Evolutionary conservation across 768 basidiomycete species (phyloP), one percentile per base, ranked within the genome.

Genomic region (Pisolithus albus): DNA sequence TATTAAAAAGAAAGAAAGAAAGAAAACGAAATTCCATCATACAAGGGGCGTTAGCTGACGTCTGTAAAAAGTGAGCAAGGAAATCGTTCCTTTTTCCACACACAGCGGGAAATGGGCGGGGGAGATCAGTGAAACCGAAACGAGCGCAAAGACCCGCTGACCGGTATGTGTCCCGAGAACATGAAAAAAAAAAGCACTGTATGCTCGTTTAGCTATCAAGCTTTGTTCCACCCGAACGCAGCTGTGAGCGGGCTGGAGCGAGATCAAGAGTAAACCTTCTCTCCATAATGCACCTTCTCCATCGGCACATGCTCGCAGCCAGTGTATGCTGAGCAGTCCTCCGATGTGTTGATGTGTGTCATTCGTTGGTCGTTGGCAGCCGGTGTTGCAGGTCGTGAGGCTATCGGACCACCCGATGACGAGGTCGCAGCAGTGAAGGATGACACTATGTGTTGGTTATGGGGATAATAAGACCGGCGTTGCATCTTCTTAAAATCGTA

Each of bases 401-500:
- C 78, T 13, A 77, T 78, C 34, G 83, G 65, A 3, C 84, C 86
- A 13, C 82, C 82, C 1, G 86, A 84, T 21, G 87, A 87, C 3
- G 79, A 84, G 0, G 86, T 87, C 23, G 32, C 46, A 15, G 82
- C 86, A 5, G 87, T 89, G 49, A 82, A 73, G 4, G 85, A 82
- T 4, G 75, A 72, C 23, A 75, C 64, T 47, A 77, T 71, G 58
- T 80, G 76, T 56, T 87, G 88, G 64, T 88, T 90, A 47, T 85
- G 82, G 9, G 88, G 88, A 67, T 92, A 95, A 63, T 96, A 94
- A 19, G 91, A 91, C 56, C 89, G 85, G 36, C 93, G 82, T 62
- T 86, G 83, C 83, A 89, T 92, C 69, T 85, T 87, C 70, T 85
- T 86, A 69, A 91, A 95, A 69, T 97, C 93, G 61, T 96, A 96